phyloP scores from a whole-genome alignment of 257 asterid species.

The Penstemon eatonii region DNA sequence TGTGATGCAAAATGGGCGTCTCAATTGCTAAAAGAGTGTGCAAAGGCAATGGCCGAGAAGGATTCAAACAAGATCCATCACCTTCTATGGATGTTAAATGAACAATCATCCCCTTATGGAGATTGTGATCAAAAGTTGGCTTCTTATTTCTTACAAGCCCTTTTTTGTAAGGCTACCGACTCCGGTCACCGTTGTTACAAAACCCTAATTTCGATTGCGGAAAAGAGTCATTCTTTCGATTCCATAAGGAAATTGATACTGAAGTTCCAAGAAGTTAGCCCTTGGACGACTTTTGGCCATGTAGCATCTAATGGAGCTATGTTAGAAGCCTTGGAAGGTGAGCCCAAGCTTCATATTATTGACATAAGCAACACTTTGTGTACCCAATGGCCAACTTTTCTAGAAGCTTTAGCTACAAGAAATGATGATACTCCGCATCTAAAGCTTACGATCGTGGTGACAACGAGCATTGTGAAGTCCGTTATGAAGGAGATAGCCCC shows the following conservation, averaged over 20 bases:
- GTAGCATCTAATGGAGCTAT: constrained; percentile 91
- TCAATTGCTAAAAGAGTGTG: constrained; percentile 69
- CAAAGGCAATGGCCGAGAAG: constrained; percentile 57
- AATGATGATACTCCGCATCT: constrained; percentile 75
- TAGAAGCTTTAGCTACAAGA: constrained; percentile 82
- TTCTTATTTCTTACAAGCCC: constrained; percentile 76
- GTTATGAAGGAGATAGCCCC: constrained; percentile 78
- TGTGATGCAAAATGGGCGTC: constrained; percentile 61
- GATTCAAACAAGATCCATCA: constrained; percentile 72
- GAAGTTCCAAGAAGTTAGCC: constrained; percentile 88
- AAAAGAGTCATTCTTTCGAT: constrained; percentile 63
- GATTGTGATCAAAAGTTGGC: constrained; percentile 83
- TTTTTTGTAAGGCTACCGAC: constrained; percentile 68
- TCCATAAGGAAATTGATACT: constrained; percentile 55
- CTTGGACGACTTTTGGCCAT: constrained; percentile 96
- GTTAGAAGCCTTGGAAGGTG: constrained; percentile 79
- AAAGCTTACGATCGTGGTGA: constrained; percentile 61
- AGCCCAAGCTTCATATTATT: constrained; percentile 60
- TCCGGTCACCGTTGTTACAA: constrained; percentile 66
- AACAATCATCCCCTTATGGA: constrained; percentile 94
- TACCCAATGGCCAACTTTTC: constrained; percentile 92
- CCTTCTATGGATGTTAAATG: constrained; percentile 86
- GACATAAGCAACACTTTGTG: constrained; percentile 82
- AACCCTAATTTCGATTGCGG: constrained; percentile 64
- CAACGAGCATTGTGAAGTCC: constrained; percentile 38